Evolutionary conservation across 2,329 filamentous ascomycete species (phyloP).

Genomic region (Orbilia brochopaga): DNA sequence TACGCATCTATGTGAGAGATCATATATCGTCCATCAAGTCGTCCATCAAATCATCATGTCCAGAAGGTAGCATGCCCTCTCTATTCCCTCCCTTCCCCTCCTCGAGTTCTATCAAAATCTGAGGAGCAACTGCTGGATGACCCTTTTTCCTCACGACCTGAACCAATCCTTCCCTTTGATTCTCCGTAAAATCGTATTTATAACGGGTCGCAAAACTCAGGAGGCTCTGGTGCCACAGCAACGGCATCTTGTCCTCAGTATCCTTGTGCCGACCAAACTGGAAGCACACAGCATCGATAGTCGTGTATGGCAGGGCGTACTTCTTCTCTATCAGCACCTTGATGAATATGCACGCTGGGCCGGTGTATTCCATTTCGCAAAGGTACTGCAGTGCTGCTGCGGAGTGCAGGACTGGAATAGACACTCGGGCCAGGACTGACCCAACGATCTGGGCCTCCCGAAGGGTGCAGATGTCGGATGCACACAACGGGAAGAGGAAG

Average conservation of each 20-base stretch:
- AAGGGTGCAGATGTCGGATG: constrained; percentile 82
- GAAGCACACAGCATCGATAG: constrained; percentile 92
- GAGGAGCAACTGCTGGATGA: constrained; percentile 86
- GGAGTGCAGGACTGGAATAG: constrained; percentile 68
- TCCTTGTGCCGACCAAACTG: constrained; percentile 91
- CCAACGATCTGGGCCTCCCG: constrained; percentile 91
- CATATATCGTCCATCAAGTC: constrained; percentile 49
- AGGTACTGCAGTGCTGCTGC: constrained; percentile 88
- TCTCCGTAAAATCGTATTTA: constrained; percentile 93
- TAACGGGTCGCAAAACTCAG: constrained; percentile 93
- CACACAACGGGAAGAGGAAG: constrained; percentile 81
- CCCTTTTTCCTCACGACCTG: constrained; percentile 84
- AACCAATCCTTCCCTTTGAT: constrained; percentile 86
- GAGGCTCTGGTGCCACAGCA: constrained; percentile 95
- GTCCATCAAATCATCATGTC: constrained; percentile 46
- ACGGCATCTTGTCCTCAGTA: constrained; percentile 74
- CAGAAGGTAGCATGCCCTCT: constrained; percentile 42
- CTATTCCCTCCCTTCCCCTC: constrained; percentile 29
- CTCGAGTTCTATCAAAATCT: constrained; percentile 59
- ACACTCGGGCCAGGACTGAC: constrained; percentile 67
- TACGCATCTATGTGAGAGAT: neutral
- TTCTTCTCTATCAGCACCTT: constrained; percentile 93
- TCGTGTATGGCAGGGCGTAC: constrained; percentile 92
- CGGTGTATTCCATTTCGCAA: constrained; percentile 92
- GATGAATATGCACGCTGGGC: constrained; percentile 94